Percentiles rank a stretch among this genome's conserved stretches.
Evolutionary conservation across 805 yeast species (phyloP).

Genomic region (Candida alai): DNA sequence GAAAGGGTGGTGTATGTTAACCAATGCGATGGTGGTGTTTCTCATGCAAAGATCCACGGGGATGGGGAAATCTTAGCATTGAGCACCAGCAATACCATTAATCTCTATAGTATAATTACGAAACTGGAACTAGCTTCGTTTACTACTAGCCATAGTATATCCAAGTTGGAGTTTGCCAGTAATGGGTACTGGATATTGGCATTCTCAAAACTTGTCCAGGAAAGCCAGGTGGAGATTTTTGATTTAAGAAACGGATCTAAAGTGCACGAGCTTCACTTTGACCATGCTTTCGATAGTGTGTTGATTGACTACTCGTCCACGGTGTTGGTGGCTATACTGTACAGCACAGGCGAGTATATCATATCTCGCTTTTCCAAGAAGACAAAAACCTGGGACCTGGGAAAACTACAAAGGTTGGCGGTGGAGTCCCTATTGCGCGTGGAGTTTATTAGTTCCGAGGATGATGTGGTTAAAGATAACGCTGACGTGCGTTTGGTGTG

Average conservation of each 20-base stretch:
- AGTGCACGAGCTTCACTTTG: slow-evolving; percentile 24
- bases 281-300: slow-evolving; percentile 19
- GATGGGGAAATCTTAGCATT: slow-evolving; percentile 47
- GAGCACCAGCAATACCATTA: slow-evolving; percentile 29
- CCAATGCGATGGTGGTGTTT: too few relatives aligned
- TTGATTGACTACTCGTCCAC: slow-evolving; percentile 36
- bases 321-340: slow-evolving; percentile 22
- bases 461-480: too few relatives aligned
- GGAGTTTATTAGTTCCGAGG: too few relatives aligned
- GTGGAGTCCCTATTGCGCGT: too few relatives aligned
- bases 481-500: too few relatives aligned
- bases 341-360: slow-evolving; percentile 14
- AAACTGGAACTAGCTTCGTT: slow-evolving; percentile 33
- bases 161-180: slow-evolving; percentile 46
- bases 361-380: slow-evolving; percentile 38
- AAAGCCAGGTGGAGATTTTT: slow-evolving; percentile 35
- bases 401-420: slow-evolving; percentile 1
- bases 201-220: slow-evolving; percentile 16
- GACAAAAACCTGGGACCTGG: slow-evolving; percentile 32
- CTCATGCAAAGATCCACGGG: slow-evolving; percentile 40
- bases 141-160: slow-evolving; percentile 21
- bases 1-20: too few relatives aligned
- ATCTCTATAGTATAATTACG: slow-evolving; percentile 37
- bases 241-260: slow-evolving; percentile 44
- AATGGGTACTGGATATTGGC: slow-evolving; percentile 64